A percentile compares a stretch with the other conserved stretches of the same genome.
phyloP scores from a whole-genome alignment of 108 stramenopile genomes.

The Cyclotella distinguenda region DNA sequence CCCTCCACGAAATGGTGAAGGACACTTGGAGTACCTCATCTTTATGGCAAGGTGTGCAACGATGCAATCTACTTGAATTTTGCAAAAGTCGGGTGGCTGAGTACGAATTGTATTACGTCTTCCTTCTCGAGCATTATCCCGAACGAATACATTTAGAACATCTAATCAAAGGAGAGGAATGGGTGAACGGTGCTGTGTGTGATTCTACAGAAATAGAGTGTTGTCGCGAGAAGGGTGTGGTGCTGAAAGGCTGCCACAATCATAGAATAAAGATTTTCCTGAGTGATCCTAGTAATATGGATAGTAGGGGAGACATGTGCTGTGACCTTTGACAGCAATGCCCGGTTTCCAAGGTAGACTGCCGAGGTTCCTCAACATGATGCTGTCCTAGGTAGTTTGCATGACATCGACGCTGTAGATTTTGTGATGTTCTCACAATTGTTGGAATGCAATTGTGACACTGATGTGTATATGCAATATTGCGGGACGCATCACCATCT shows the following conservation, averaged over 20 bases:
- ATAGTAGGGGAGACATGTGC: conserved; percentile 21
- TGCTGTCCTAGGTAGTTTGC: too few relatives aligned
- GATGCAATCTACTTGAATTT: conserved; percentile 9
- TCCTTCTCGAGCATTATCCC: conserved; percentile 18
- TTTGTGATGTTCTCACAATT: too few relatives aligned
- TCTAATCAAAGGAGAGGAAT: conserved; percentile 8
- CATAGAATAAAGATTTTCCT: conserved; percentile 16
- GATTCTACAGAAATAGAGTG: conserved; percentile 28
- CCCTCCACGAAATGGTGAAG: conserved; percentile 10
- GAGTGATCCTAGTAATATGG: not conserved
- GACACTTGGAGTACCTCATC: conserved; percentile 16
- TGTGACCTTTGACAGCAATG: conserved; percentile 7
- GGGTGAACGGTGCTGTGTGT: conserved; percentile 24
- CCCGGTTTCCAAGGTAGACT: too few relatives aligned
- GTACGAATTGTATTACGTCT: conserved; percentile 34
- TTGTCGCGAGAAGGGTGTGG: conserved; percentile 21
- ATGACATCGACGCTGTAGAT: too few relatives aligned
- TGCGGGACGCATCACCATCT: too few relatives aligned
- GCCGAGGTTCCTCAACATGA: too few relatives aligned
- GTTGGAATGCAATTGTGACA: too few relatives aligned
- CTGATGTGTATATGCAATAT: too few relatives aligned
- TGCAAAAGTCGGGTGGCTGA: conserved; percentile 28
- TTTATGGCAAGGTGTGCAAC: conserved; percentile 19
- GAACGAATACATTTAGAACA: conserved; percentile 22
- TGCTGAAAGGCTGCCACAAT: conserved; percentile 45